These are phyloP conservation scores for Ascobolus immersus DNA, from an alignment of 495 filamentous ascomycete genomes.

Conservation along the genomic window DNA sequence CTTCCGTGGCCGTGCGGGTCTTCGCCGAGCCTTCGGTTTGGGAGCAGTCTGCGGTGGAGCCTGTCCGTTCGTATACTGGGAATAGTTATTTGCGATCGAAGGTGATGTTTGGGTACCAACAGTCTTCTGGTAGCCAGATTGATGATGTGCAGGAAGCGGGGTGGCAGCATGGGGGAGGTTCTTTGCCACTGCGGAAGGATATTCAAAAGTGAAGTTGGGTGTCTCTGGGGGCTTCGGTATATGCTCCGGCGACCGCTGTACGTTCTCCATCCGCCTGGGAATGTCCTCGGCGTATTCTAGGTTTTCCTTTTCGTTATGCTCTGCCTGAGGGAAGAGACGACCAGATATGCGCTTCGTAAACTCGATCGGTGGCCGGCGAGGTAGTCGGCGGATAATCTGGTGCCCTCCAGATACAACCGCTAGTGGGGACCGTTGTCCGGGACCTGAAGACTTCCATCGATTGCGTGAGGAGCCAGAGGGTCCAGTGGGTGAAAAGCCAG, in stretches of 20 bases:
- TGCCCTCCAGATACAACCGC: slow-evolving; percentile 4
- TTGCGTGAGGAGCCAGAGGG: slow-evolving; percentile 10
- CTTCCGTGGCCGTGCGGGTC: no score
- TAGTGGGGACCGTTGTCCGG: slow-evolving; percentile 14
- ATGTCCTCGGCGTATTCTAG: no score
- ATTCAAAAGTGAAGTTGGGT: slow-evolving; percentile 16
- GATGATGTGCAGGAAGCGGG: slow-evolving; percentile 5
- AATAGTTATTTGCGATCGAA: slow-evolving; percentile 11
- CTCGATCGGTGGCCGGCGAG: slow-evolving; percentile 10
- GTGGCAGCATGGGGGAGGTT: slow-evolving; percentile 5
- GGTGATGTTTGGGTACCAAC: slow-evolving; percentile 17
- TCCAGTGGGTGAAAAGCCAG: slow-evolving; percentile 14
- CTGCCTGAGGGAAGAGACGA: no score
- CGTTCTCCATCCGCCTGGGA: no score
- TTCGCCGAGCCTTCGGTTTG: no score
- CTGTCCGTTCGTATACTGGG: slow-evolving; percentile 11
- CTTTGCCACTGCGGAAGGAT: slow-evolving; percentile 14
- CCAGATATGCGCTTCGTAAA: slow-evolving; percentile 6
- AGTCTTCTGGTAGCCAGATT: slow-evolving; percentile 9
- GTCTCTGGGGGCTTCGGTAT: no score
- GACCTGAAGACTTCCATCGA: slow-evolving; percentile 14
- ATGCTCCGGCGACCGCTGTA: no score
- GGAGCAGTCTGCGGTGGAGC: no score
- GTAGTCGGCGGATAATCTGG: slow-evolving; percentile 8
- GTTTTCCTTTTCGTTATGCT: no score